Evolutionary conservation across 2,329 filamentous ascomycete species (phyloP), one percentile per base, ranked within the genome.

Genomic region (Byssoonygena ceratinophila): DNA sequence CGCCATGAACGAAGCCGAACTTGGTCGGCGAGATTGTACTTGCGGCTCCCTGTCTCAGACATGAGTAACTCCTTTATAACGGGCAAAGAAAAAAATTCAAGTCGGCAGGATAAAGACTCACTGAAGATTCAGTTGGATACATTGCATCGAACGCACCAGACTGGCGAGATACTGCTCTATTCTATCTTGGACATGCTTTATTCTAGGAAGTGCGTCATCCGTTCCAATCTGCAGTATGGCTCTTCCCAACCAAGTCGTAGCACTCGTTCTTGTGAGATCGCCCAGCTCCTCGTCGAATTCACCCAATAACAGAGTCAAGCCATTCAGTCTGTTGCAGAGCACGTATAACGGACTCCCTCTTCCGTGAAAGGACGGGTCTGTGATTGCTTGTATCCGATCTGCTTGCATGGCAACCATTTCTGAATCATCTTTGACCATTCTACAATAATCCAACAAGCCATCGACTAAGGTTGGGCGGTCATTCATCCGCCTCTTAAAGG

Each of bases 271-370:
- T 20, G 40, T 52, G n/a, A 52, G 40, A n/a, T 52, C 49, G 18
- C 49, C 49, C 22, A 52, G 18, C 41, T 52, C 49, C 23, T 45
- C 49, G 23, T 52, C 37, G 31, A 52, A 52, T 14, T 46, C 31
- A 8, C 34, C 14, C 9, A 52, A 31, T 14, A 52, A 16, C 16
- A 8, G 12, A 8, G 40, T 41, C 31, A 52, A 8, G 9, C 32
- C 25, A 8, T 46, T 25, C 22, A 52, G 32, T 22, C 49, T 52
- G 40, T 9, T 37, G 41, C 43, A 45, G 23, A 52, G n/a, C n/a
- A 46, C 20, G 20, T 46, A 20, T 18, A 52, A 22, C 14, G 41
- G 49, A 23, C 40, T 39, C 6, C 41, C 49, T 18, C 23, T 37
- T 45, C 20, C 43, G 27, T 51, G 37, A 16, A 51, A 43, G 9